Percentiles rank a stretch among this genome's conserved stretches.
phyloP scores from a whole-genome alignment of 177 flowering plant genomes.

The Vitis hybrid region DNA sequence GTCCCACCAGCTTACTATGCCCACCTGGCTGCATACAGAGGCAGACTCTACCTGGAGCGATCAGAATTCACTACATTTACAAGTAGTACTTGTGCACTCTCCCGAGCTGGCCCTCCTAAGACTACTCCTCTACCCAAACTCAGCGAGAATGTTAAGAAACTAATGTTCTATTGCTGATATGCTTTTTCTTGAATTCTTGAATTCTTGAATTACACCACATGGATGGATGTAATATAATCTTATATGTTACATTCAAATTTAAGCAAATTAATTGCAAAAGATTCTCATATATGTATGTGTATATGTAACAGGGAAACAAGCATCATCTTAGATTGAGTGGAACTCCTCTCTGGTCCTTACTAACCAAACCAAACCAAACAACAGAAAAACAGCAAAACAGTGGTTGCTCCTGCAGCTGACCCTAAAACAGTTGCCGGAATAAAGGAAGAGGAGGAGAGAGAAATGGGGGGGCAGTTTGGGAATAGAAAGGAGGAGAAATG shows the following conservation, averaged over 20 bases:
- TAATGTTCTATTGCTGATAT: constrained; percentile 86
- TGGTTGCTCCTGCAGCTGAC: too few relatives aligned
- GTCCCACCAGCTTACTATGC: constrained; percentile 98
- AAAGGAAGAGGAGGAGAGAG: not conserved
- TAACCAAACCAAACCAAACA: too few relatives aligned
- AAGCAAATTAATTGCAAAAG: not conserved
- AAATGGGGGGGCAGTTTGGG: not conserved
- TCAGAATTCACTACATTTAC: constrained; percentile 32
- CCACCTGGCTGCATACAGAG: constrained; percentile 93
- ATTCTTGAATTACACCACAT: not conserved
- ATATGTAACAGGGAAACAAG: too few relatives aligned
- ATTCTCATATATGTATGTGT: too few relatives aligned
- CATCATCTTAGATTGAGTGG: too few relatives aligned
- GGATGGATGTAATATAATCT: too few relatives aligned
- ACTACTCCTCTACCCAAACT: constrained; percentile 74
- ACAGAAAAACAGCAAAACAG: too few relatives aligned
- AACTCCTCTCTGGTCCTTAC: too few relatives aligned
- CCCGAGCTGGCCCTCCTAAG: constrained; percentile 66
- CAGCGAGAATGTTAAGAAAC: constrained; percentile 68
- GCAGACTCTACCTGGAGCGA: constrained; percentile 79
- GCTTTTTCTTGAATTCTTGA: not conserved
- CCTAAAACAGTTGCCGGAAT: not conserved
- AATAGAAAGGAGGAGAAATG: not conserved
- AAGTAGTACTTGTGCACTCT: constrained; percentile 26
- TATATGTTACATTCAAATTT: not conserved